These are phyloP conservation scores for Hanseniaspora taiwanica DNA, from an alignment of 805 yeast species.

Conservation along the genomic window DNA sequence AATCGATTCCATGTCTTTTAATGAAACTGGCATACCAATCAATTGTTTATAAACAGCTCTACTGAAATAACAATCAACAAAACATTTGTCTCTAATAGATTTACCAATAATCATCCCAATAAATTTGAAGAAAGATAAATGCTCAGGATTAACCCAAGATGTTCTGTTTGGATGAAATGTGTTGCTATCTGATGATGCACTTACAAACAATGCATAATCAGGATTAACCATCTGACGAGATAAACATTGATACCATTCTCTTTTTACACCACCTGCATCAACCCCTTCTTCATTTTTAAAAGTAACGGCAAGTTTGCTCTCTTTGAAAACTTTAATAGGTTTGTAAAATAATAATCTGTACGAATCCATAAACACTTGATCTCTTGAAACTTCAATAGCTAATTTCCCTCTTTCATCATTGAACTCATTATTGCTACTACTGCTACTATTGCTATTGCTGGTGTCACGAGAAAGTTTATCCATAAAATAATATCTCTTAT, in stretches of 20 bases:
- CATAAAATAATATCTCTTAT: conserved; percentile 75
- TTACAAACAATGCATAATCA: conserved; percentile 81
- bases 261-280: conserved; percentile 95
- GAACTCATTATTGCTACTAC: not conserved
- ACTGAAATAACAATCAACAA: conserved; percentile 87
- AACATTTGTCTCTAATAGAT: conserved; percentile 77
- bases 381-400: conserved; percentile 63
- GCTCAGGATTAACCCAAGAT: conserved; percentile 88
- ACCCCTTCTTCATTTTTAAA: conserved; percentile 92
- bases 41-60: conserved; percentile 87
- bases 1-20: conserved; percentile 87
- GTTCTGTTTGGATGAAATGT: conserved; percentile 93
- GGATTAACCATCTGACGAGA: conserved; percentile 94
- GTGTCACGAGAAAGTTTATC: conserved; percentile 48
- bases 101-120: conserved; percentile 91
- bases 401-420: conserved; percentile 27
- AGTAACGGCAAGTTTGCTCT: conserved; percentile 61
- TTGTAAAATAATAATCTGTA: conserved; percentile 74
- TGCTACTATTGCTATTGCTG: not conserved
- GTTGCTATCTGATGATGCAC: conserved; percentile 83
- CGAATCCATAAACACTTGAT: conserved; percentile 84
- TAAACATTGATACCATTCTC: conserved; percentile 95
- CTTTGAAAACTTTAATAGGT: conserved; percentile 55
- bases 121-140: conserved; percentile 81
- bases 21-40: conserved; percentile 62